These are phyloP conservation scores for Straminergon stramineum DNA, from an alignment of 225 moss, liverwort and hornwort species.

Conservation along the genomic window DNA sequence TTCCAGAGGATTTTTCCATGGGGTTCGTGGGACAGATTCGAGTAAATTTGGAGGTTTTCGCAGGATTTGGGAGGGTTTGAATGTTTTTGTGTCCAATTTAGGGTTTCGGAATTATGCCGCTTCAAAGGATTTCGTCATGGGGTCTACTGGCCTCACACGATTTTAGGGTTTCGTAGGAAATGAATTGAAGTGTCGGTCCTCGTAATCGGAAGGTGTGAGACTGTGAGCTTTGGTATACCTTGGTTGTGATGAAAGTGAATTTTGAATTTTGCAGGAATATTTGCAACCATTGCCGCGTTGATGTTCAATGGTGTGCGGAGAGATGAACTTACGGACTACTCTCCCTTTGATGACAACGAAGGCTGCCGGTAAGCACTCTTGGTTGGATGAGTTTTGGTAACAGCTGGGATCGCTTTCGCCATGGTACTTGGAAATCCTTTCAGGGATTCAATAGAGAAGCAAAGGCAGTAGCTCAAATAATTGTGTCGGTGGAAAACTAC, in stretches of 20 bases:
- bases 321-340: conserved; percentile 73
- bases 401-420: neutral
- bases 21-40: neutral
- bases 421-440: neutral
- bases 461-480: neutral
- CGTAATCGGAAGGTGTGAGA: neutral
- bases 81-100: neutral
- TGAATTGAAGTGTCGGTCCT: neutral
- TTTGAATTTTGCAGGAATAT: conserved; percentile 43
- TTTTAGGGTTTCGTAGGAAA: neutral
- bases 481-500: neutral
- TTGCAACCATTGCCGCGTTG: conserved; percentile 74
- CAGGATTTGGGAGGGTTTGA: neutral
- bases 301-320: conserved; percentile 90
- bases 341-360: conserved; percentile 67
- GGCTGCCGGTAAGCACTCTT: conserved; percentile 49
- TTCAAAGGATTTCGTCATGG: neutral
- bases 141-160: neutral
- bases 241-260: neutral
- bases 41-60: neutral
- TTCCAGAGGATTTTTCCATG: neutral
- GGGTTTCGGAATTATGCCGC: neutral
- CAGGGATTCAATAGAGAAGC: neutral
- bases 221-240: neutral
- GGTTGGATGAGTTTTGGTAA: neutral